A percentile compares a stretch with the other conserved stretches of the same genome.
Evolutionary conservation across 441 rosid genomes (phyloP).

Genomic region (Daphne laureola): DNA sequence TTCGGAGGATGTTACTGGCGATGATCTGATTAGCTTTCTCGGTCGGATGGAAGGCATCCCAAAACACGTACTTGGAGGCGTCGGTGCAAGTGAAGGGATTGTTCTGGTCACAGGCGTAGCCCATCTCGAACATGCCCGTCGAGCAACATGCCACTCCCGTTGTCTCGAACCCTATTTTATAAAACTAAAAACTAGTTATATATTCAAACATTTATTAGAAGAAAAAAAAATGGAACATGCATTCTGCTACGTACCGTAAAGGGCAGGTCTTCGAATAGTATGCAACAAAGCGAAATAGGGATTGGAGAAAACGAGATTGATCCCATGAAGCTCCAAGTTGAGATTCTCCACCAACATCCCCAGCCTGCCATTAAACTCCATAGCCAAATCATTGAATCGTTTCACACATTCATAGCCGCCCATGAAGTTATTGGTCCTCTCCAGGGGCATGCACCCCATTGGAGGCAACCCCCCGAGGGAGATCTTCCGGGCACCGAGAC

Average conservation of each 20-base stretch:
- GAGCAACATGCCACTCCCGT: conserved; percentile 48
- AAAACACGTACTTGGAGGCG: conserved; percentile 51
- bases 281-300: conserved; percentile 37
- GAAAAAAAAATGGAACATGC: too few species aligned
- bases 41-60: conserved; percentile 72
- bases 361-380: conserved; percentile 44
- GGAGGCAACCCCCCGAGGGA: conserved; percentile 60
- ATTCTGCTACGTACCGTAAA: conserved; percentile 31
- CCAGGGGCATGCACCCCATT: conserved; percentile 71
- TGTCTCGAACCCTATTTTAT: conserved; percentile 46
- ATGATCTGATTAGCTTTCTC: conserved; percentile 45
- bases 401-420: conserved; percentile 30
- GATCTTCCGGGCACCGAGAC: conserved; percentile 55
- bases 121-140: conserved; percentile 62
- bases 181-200: too few species aligned
- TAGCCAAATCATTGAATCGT: conserved; percentile 36
- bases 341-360: conserved; percentile 22
- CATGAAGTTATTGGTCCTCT: conserved; percentile 43
- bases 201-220: too few species aligned
- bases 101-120: conserved; percentile 34
- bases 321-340: conserved; percentile 37
- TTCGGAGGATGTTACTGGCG: conserved; percentile 35
- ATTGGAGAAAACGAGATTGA: conserved; percentile 38
- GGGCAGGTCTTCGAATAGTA: conserved; percentile 32
- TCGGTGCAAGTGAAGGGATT: conserved; percentile 40